Percentiles rank a stretch among this genome's conserved stretches.
These are phyloP conservation scores for Isatis lusitanica DNA, from an alignment of 441 rosid species.

Conservation along the genomic window DNA sequence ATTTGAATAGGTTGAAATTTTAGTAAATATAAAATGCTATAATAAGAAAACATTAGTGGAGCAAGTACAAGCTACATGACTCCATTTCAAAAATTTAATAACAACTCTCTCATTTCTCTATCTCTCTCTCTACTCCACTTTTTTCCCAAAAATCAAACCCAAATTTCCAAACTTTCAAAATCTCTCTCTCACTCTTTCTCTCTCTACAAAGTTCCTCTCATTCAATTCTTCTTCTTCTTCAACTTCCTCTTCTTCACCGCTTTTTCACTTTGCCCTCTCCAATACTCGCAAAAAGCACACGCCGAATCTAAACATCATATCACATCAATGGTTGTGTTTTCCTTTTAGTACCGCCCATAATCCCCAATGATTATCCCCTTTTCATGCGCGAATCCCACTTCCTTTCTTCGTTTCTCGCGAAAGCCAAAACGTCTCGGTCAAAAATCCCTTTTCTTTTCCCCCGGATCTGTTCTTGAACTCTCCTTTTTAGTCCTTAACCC, in stretches of 20 bases:
- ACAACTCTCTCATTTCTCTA: neutral
- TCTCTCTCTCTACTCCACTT: conserved; percentile 21
- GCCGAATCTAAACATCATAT: conserved; percentile 22
- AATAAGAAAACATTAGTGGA: conserved; percentile 34
- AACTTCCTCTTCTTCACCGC: conserved; percentile 4
- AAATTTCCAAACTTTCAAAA: conserved; percentile 24
- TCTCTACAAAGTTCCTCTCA: conserved; percentile 18
- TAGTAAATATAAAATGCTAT: neutral
- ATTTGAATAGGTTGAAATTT: neutral
- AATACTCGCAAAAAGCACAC: conserved; percentile 22
- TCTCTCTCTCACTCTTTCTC: neutral
- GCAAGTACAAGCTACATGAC: conserved; percentile 33
- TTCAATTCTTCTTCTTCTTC: conserved; percentile 5
- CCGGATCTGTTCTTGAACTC: conserved; percentile 20
- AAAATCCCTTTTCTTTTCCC: neutral
- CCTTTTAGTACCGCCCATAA: conserved; percentile 7
- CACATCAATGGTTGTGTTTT: conserved; percentile 19
- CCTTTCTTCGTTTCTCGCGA: conserved; percentile 23
- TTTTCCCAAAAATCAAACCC: conserved; percentile 28
- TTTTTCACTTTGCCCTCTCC: conserved; percentile 23
- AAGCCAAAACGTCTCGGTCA: conserved; percentile 9
- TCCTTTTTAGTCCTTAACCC: neutral
- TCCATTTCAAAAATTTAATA: conserved; percentile 11
- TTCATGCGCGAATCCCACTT: conserved; percentile 34
- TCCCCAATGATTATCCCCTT: conserved; percentile 36